Conservation (phyloP, 176 grass and related monocot species). For the Musa schizocarpa region DNA sequence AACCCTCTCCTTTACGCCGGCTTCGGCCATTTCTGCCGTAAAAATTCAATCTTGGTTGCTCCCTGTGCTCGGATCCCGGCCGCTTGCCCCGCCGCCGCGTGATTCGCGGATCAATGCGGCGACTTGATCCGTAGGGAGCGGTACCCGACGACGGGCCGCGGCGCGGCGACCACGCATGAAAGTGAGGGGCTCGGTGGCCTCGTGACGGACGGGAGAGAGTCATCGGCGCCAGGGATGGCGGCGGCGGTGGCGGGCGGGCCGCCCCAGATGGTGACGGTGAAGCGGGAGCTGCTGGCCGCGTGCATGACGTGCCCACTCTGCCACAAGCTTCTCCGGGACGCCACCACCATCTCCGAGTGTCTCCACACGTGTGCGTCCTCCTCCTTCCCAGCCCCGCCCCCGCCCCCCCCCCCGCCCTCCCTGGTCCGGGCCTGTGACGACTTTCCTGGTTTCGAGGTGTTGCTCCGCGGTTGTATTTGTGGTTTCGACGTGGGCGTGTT, state of each 20-base stretch:
- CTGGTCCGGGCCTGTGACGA: conserved; percentile 1
- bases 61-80: conserved; percentile 33
- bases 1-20: conserved; percentile 17
- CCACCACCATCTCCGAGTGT: conserved; percentile 78
- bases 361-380: conserved; percentile 71
- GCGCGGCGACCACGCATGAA: not conserved
- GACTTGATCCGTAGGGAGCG: not conserved
- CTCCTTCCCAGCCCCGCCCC: conserved; percentile 3
- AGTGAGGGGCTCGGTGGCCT: not conserved
- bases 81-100: not conserved
- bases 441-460: not conserved
- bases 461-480: not conserved
- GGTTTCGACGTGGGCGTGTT: not conserved
- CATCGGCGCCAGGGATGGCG: not conserved
- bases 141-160: not conserved
- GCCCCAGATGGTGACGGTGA: conserved; percentile 34
- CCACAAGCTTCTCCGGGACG: conserved; percentile 51
- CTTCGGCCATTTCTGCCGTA: conserved; percentile 17
- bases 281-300: conserved; percentile 31
- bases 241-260: conserved; percentile 7
- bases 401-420: not conserved
- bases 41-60: conserved; percentile 10
- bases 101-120: conserved; percentile 3
- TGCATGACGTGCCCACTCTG: conserved; percentile 89
- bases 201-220: conserved; percentile 12